Base-by-base conservation (phyloP, 2,329 filamentous ascomycete species). In the Apiospora phragmitis region DNA sequence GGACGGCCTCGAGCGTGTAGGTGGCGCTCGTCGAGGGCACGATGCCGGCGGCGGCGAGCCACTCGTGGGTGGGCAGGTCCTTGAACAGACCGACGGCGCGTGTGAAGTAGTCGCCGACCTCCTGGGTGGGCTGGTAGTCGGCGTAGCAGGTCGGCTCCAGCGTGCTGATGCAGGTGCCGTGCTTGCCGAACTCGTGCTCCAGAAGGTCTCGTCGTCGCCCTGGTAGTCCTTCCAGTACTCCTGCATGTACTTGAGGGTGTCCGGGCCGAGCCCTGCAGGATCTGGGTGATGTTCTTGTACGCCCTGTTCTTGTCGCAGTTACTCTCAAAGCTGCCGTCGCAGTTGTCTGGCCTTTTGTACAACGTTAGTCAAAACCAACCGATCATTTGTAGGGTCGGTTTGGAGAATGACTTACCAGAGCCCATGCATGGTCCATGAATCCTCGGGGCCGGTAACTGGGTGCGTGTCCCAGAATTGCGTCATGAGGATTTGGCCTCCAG, bases 391-490 rank as follows among this genome's bases (percentile, higher is more conserved):
- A 43, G 14, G 6, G 14, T 32, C 14, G n/a, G n/a, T 21, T 9
- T 1, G 18, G 8, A 21, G 21, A 11, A 68, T 14, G 3, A 43
- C 35, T 32, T 65, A 75, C 71, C 82, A 92, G 11, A 94, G 84
- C 1, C 92, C 92, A 77, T 94, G 92, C 51, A 94, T 87, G 1
- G 91, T 94, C 92, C 92, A 95, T 7, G 89, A 90, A 77, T 93
- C 87, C 67, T 80, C 81, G 2, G 92, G 92, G 0, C 93, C 92
- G 4, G 89, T 87, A 1, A 86, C 82, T 1, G 91, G 91, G 71
- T 87, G 78, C 0, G 89, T 87, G 77, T 94, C 92, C 92, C 92
- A 94, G 81, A 94, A 94, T 76, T 94, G 92, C 2, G 93, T 94
- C 79, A 90, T 88, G 5, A 94, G 85, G 62, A 94, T 82, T 72